Evolutionary conservation across 257 asterid species (phyloP).

Genomic region (Jasminum sambac): DNA sequence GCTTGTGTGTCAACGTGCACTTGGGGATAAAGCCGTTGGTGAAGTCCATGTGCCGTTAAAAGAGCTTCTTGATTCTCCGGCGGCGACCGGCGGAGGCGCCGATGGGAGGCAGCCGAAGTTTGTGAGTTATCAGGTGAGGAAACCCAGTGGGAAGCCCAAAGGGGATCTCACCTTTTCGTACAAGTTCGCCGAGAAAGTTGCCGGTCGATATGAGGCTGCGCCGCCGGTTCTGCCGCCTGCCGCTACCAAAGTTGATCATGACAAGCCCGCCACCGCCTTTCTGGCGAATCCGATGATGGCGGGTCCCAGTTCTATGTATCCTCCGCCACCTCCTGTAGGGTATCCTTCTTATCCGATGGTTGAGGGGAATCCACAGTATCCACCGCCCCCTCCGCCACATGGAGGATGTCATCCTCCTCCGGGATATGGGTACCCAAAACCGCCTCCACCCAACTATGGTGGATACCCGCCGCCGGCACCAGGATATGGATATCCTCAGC

Average conservation of each 20-base stretch:
- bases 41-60: slow-evolving; percentile 61
- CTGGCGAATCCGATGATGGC: slow-evolving; percentile 55
- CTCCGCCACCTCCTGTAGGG: slow-evolving; percentile 28
- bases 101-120: slow-evolving; percentile 38
- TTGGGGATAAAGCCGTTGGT: slow-evolving; percentile 69
- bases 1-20: slow-evolving; percentile 51
- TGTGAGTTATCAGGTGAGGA: slow-evolving; percentile 75
- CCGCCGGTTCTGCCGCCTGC: slow-evolving; percentile 28
- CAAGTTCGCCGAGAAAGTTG: slow-evolving; percentile 43
- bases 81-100: slow-evolving; percentile 18
- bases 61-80: slow-evolving; percentile 58
- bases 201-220: slow-evolving; percentile 17
- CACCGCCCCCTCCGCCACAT: slow-evolving; percentile 29
- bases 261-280: neutral
- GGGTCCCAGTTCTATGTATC: slow-evolving; percentile 50
- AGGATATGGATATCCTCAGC: slow-evolving; percentile 57
- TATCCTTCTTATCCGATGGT: slow-evolving; percentile 39
- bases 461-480: slow-evolving; percentile 29
- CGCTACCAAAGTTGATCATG: slow-evolving; percentile 24
- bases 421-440: slow-evolving; percentile 45
- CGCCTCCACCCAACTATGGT: slow-evolving; percentile 20
- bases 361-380: slow-evolving; percentile 25
- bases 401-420: slow-evolving; percentile 30
- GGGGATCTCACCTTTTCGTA: slow-evolving; percentile 71
- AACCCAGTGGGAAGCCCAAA: slow-evolving; percentile 73